Base-by-base conservation (phyloP, 1,139 yeast genomes). In the Yamadazyma mexicana region DNA sequence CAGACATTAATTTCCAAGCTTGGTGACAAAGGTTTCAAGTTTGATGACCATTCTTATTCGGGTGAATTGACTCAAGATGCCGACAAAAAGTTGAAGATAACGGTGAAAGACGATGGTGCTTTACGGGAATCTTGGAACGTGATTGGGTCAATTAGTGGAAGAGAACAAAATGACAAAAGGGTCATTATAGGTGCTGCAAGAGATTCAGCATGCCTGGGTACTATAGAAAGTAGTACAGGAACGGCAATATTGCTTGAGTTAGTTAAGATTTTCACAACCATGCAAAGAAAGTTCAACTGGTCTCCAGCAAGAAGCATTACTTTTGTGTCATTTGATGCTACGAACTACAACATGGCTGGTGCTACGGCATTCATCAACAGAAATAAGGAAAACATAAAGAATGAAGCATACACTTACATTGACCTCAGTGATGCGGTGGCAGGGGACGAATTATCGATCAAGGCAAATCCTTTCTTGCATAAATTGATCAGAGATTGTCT, bases 291-390 rank as follows among this genome's bases (percentile, higher is more conserved):
- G 39, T 77, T 75, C 48, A 78, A 82, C 44, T 92, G 98, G 98
- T 68, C 73, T 33, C 98, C 98, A 0, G 60, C 91, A 20, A 75
- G 98, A 53, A 73, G 92, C 1, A 80, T 92, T 7, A 83, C 83
- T 52, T 89, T 92, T 62, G 80, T 82, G 0, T 87, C 96, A 2
- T 89, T 88, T 71, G 96, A 91, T 52, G 97, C 87, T 0, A 71
- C 86, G 0, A 82, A 84, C 45, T 89, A 85, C 54, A 91, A 89
- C 54, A 66, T 77, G 51, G 95, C 94, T 0, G 98, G 98, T 0
- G 74, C 89, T 30, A 75, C 94, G 0, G 94, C 86, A 53, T 82
- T 92, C 79, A 75, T 84, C 5, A 88, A 86, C 51, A 67, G 71
- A 30, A 75, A 78, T 45, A 61, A 69, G 17, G 75, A 75, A 17